Base-by-base conservation (phyloP, 2,329 filamentous ascomycete species). In the Pseudogymnoascus sp. region DNA sequence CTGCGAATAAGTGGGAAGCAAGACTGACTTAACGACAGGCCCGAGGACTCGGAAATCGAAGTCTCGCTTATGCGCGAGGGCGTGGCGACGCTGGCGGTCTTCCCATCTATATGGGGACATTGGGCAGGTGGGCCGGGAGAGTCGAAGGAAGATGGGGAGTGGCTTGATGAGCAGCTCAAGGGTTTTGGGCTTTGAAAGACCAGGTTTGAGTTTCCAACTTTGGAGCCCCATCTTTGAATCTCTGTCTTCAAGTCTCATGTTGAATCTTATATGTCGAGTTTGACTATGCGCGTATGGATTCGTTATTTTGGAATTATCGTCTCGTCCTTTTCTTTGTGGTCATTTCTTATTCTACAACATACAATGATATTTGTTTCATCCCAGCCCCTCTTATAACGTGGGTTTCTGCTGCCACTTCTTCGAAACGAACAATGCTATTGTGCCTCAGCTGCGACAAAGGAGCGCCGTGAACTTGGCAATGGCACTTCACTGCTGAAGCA, bases 41-140 rank as follows among this genome's bases (percentile, higher is more conserved):
- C 88, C 0, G 89, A 92, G 68, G 90, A 92, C 66, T 91, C 87
- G 0, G 83, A 88, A 68, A 85, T 87, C 62, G 90, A 94, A 69
- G 86, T 92, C 25, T 71, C 71, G 58, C 82, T 79, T 63, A 87
- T 87, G 85, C 77, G 73, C 31, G 75, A 80, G 1, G 84, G 83
- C 0, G 72, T 87, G 25, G 85, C 84, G 1, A 77, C 78, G 59
- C 72, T 86, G 63, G 74, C 75, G 10, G 73, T 80, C 1, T 81
- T 85, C 65, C 82, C 81, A n/a, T 82, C 78, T 1, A 82, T 87
- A 36, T 88, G 86, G 85, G 85, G 86, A 0, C 86, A 82, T 66
- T 82, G 83, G 83, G 84, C 84, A 13, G 85, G 84, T 10, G 88
- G 88, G 1, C 88, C 88, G 4, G 88, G 88, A 0, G 79, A 87